Base-by-base conservation (phyloP, 306 rosid species). In the Dryas drummondii region DNA sequence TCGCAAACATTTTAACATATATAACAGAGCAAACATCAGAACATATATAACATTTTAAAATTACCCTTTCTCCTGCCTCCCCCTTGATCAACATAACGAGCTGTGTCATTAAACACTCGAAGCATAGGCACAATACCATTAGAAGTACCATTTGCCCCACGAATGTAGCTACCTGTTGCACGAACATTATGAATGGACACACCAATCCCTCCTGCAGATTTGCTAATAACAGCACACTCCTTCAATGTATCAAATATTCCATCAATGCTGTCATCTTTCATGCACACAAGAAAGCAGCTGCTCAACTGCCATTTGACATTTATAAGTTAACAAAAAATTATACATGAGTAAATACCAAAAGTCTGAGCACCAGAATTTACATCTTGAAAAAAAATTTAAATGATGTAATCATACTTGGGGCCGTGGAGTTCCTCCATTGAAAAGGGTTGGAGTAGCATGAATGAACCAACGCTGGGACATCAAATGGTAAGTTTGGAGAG, bases 401-500 rank as follows among this genome's bases (percentile, higher is more conserved):
- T 51, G 14, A 51, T 51, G 16, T 51, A 4, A 51, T 13, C 72
- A 54, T 72, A 87, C 98, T 72, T 93, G 98, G 78, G 98, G 96
- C 81, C 89, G 84, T 64, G 98, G 96, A 1, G 98, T 93, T 67
- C 98, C 98, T 0, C 96, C 90, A 80, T 93, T 90, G 84, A 93
- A 93, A 65, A 93, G 94, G 7, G 98, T 93, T 3, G 98, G 98
- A 40, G 98, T 88, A n/a, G 96, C 98, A 67, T 93, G 98, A 49
- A 96, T 93, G 76, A 93, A 93, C 98, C 98, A 93, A 55, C 96
- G 78, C 53, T 93, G 98, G 65, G 98, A 93, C 94, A 93, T 90
- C 76, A 89, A 41, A 73, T 93, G 97, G 71, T 93, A 93, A 11
- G 98, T 93, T 65, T 56, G 79, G 74, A 93, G 86, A 49, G 85